A percentile compares a stretch with the other conserved stretches of the same genome.
Evolutionary conservation across 345 rosid genomes (phyloP).

Genomic region (Pelargonium nanum): DNA sequence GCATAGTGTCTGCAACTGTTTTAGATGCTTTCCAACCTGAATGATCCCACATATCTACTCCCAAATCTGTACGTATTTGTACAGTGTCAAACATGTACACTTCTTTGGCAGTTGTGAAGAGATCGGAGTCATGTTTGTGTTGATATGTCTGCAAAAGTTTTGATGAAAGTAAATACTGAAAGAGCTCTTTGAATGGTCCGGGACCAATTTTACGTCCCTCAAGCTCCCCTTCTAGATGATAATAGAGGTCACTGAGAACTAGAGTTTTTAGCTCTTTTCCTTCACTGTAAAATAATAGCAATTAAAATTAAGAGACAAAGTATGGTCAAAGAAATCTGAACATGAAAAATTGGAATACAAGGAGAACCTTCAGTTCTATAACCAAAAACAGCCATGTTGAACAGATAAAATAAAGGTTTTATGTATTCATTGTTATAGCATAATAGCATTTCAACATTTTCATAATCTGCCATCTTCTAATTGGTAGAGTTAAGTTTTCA

Average conservation of each 20-base stretch:
- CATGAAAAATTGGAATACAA: too few species aligned
- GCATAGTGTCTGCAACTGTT: slow-evolving; percentile 47
- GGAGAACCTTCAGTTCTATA: too few species aligned
- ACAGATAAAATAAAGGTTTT: too few species aligned
- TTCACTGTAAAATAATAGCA: slow-evolving; percentile 37
- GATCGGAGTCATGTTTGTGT: slow-evolving; percentile 24
- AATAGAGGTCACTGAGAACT: slow-evolving; percentile 62
- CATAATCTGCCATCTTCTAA: too few species aligned
- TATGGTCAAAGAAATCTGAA: background rate
- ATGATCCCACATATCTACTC: slow-evolving; percentile 62
- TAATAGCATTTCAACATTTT: too few species aligned
- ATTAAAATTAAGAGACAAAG: slow-evolving; percentile 3
- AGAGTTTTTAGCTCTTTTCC: slow-evolving; percentile 55
- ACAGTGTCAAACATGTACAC: slow-evolving; percentile 37
- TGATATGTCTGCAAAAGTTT: slow-evolving; percentile 41
- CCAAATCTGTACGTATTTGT: slow-evolving; percentile 39
- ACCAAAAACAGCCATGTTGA: too few species aligned
- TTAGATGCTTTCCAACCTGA: slow-evolving; percentile 69
- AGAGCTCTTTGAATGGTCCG: slow-evolving; percentile 85
- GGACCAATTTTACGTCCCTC: slow-evolving; percentile 70
- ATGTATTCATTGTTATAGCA: too few species aligned
- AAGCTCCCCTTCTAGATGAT: slow-evolving; percentile 82
- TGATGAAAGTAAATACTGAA: slow-evolving; percentile 48
- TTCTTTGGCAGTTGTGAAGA: slow-evolving; percentile 20
- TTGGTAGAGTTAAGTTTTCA: too few species aligned